Evolutionary conservation across 805 yeast genomes (phyloP).

Genomic region (Candida namnaoensis): DNA sequence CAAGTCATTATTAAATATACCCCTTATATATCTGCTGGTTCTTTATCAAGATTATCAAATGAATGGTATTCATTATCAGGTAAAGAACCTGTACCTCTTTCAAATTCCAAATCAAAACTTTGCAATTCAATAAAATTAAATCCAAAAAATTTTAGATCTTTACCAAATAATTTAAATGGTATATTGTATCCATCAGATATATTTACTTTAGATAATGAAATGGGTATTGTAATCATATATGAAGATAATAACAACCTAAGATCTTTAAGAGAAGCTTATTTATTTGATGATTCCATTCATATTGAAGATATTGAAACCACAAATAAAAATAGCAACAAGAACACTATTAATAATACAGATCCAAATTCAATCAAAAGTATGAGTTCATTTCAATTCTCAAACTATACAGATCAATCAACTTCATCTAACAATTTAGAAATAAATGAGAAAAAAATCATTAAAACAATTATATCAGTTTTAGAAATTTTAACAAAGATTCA

Average conservation of each 20-base stretch:
- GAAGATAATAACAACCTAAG: slow-evolving; percentile 10
- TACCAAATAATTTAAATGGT: slow-evolving; percentile 9
- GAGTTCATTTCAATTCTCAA: too few relatives aligned
- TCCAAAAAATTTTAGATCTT: slow-evolving; percentile 3
- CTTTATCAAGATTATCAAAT: slow-evolving; percentile 11
- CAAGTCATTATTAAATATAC: slow-evolving; percentile 11
- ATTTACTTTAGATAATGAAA: slow-evolving; percentile 3
- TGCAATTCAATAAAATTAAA: too few relatives aligned
- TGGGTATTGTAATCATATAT: slow-evolving; percentile 11
- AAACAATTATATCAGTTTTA: slow-evolving; percentile 13
- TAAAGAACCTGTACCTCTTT: neutral
- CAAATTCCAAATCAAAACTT: too few relatives aligned
- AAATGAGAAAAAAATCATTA: slow-evolving; percentile 9
- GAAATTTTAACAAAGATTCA: slow-evolving; percentile 24
- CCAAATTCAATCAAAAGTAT: too few relatives aligned
- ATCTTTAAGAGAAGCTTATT: slow-evolving; percentile 8
- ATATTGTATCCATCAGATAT: slow-evolving; percentile 12
- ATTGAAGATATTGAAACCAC: too few relatives aligned
- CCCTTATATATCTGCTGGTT: slow-evolving; percentile 10
- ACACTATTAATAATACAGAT: too few relatives aligned
- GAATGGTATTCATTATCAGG: slow-evolving; percentile 16
- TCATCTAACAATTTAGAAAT: slow-evolving; percentile 1
- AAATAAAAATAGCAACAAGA: neutral
- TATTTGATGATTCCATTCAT: slow-evolving; percentile 1
- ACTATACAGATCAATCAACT: too few relatives aligned